Conservation (phyloP, 2,329 filamentous ascomycete genomes). For the Curvularia sp. region DNA sequence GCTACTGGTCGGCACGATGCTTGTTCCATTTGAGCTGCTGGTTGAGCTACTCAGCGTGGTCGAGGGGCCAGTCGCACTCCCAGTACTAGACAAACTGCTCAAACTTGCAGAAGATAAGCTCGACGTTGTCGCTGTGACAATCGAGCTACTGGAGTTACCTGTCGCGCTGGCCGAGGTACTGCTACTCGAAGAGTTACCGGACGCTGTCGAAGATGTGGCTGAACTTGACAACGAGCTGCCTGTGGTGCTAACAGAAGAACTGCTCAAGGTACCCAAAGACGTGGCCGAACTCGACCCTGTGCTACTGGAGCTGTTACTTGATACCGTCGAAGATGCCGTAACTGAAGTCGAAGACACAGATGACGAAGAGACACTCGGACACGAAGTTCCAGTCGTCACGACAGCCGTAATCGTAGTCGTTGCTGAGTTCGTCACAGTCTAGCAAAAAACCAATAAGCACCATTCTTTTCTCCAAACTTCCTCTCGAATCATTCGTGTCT, state of each 20-base stretch:
- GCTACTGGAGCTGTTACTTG: conserved; percentile 10
- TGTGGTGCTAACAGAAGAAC: neutral
- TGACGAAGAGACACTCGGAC: neutral
- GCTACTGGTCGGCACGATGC: neutral
- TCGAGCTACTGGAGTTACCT: conserved; percentile 1
- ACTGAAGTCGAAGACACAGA: conserved; percentile 3
- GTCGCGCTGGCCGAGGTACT: conserved; percentile 1
- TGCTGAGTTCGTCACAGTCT: conserved; percentile 26
- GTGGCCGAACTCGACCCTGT: neutral
- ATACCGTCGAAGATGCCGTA: neutral
- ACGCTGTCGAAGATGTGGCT: neutral
- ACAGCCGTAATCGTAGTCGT: conserved; percentile 23
- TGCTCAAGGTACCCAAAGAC: neutral
- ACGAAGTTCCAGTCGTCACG: conserved; percentile 19
- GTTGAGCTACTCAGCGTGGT: conserved; percentile 4
- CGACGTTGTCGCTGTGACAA: neutral
- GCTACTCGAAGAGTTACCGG: neutral
- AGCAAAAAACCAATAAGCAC: conserved; percentile 12
- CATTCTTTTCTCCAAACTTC: neutral
- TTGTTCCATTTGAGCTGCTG: neutral
- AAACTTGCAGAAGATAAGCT: conserved; percentile 2
- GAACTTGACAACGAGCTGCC: conserved; percentile 4
- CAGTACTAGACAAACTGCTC: neutral
- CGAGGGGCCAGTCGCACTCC: neutral
- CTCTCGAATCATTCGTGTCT: too few relatives aligned